These are phyloP conservation scores for Lentinula detonsa DNA, from an alignment of 768 basidiomycete species.

Conservation along the genomic window DNA sequence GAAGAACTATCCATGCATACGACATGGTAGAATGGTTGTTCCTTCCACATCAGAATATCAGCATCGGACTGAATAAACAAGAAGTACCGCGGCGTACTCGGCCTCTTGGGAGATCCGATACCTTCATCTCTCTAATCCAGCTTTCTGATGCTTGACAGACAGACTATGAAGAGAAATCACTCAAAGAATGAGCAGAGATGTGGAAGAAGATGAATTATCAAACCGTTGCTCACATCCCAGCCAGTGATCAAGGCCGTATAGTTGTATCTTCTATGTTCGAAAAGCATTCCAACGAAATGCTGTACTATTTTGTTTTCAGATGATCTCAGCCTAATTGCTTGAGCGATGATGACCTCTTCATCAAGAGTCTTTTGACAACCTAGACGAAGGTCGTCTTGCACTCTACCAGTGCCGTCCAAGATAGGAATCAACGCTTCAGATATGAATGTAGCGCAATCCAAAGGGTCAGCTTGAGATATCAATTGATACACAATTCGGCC, in stretches of 20 bases:
- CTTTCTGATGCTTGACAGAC: constrained; percentile 31
- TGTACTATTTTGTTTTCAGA: constrained; percentile 16
- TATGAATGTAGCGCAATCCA: constrained; percentile 38
- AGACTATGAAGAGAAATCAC: constrained; percentile 12
- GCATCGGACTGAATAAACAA: not conserved
- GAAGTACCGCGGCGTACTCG: constrained; percentile 19
- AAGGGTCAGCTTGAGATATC: constrained; percentile 26
- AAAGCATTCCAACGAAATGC: constrained; percentile 46
- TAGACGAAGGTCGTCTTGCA: not conserved
- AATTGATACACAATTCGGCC: constrained; percentile 23
- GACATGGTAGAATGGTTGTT: constrained; percentile 41
- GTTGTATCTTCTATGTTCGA: constrained; percentile 30
- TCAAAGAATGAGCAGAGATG: not conserved
- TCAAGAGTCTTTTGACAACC: constrained; percentile 24
- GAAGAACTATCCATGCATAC: constrained; percentile 26
- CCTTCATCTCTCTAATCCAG: constrained; percentile 39
- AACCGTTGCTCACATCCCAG: constrained; percentile 37
- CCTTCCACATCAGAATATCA: not conserved
- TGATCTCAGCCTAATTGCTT: constrained; percentile 18
- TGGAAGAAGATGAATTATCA: not conserved
- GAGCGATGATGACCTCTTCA: constrained; percentile 21
- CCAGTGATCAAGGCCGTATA: constrained; percentile 40
- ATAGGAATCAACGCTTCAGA: constrained; percentile 29
- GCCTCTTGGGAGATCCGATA: constrained; percentile 32
- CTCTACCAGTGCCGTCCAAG: constrained; percentile 14